These are phyloP conservation scores for Trichoderma sp. DNA, from an alignment of 2,329 filamentous ascomycete species.

Conservation along the genomic window DNA sequence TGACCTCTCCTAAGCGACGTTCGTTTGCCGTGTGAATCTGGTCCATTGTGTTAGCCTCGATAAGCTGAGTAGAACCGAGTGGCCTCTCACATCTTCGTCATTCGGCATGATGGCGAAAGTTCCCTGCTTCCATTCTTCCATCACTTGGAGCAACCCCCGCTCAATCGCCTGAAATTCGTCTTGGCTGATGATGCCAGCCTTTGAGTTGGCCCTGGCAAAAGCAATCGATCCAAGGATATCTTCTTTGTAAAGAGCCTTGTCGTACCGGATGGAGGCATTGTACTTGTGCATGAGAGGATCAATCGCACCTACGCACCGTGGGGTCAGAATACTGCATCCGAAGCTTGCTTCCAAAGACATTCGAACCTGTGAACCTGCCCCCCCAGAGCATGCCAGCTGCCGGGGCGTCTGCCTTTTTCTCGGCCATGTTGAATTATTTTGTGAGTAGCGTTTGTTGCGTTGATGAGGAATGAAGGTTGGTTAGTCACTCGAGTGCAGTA, in stretches of 20 bases:
- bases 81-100: constrained; percentile 48
- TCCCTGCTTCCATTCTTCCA: constrained; percentile 55
- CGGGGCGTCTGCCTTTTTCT: neutral
- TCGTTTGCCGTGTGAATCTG: no score
- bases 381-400: constrained; percentile 44
- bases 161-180: constrained; percentile 76
- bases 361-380: constrained; percentile 54
- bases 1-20: no score
- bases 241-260: constrained; percentile 75
- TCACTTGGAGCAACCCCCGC: constrained; percentile 63
- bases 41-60: neutral
- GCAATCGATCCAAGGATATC: constrained; percentile 82
- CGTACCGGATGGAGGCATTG: constrained; percentile 73
- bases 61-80: neutral
- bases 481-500: neutral
- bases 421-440: neutral
- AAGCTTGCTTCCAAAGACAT: constrained; percentile 31
- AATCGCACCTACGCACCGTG: constrained; percentile 51
- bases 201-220: constrained; percentile 78
- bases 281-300: constrained; percentile 86
- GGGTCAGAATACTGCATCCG: constrained; percentile 35
- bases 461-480: neutral
- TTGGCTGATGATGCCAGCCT: constrained; percentile 70
- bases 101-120: constrained; percentile 55
- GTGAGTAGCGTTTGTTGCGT: neutral